Evolutionary conservation across 1,284 basidiomycete genomes (phyloP).

Genomic region (Malassezia brasiliensis): DNA sequence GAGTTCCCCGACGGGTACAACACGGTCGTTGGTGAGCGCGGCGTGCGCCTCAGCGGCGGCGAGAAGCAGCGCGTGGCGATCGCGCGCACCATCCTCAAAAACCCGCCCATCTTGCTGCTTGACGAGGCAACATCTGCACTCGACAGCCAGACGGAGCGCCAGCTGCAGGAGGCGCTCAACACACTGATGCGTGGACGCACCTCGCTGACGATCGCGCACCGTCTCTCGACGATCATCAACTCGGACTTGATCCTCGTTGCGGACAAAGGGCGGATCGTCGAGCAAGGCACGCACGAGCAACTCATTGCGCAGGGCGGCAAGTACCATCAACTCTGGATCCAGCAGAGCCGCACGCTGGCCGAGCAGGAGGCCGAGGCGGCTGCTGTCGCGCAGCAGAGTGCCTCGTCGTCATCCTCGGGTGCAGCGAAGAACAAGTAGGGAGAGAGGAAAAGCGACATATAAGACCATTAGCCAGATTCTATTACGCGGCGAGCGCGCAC

Average conservation of each 20-base stretch:
- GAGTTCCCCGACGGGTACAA: slow-evolving; percentile 66
- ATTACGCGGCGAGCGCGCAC: background rate
- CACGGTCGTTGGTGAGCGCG: slow-evolving; percentile 70
- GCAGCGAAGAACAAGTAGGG: background rate
- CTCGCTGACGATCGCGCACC: slow-evolving; percentile 45
- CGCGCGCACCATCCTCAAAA: slow-evolving; percentile 73
- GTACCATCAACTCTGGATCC: slow-evolving; percentile 41
- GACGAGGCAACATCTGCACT: slow-evolving; percentile 65
- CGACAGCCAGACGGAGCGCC: slow-evolving; percentile 42
- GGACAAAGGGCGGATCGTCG: slow-evolving; percentile 31
- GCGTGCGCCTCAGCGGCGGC: slow-evolving; percentile 58
- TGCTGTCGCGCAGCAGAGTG: background rate
- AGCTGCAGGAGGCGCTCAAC: slow-evolving; percentile 37
- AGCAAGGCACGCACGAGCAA: slow-evolving; percentile 40
- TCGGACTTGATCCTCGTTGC: slow-evolving; percentile 41
- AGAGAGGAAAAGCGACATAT: background rate
- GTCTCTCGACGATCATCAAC: slow-evolving; percentile 46
- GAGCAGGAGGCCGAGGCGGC: slow-evolving; percentile 32
- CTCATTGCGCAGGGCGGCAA: slow-evolving; percentile 30
- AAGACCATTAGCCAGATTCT: slow-evolving; percentile 4
- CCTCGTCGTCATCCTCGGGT: background rate
- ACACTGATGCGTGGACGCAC: slow-evolving; percentile 45
- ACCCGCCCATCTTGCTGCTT: slow-evolving; percentile 68
- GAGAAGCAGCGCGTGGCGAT: slow-evolving; percentile 80
- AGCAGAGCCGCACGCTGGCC: slow-evolving; percentile 46